Evolutionary conservation across 83 land plant genomes (phyloP), one percentile per base, ranked within the genome.

Genomic region (Diphasiastrum complanatum): DNA sequence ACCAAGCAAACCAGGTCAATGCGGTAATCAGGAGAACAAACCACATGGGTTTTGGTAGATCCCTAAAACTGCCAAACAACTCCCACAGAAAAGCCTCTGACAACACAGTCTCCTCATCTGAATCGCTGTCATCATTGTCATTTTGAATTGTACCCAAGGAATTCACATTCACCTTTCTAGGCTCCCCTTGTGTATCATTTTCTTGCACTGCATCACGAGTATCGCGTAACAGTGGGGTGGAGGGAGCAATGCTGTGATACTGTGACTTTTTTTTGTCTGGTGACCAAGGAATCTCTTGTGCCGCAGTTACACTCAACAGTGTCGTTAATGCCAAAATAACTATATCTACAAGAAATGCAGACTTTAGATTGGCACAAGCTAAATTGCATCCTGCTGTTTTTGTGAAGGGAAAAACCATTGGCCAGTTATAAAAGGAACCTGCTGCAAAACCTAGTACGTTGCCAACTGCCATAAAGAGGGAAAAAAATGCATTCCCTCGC

Each of bases 401-500:
- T 22, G 90, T 84, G 81, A 91, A 87, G 1, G 90, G 80, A 11
- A 91, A 68, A 33, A 87, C 62, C 30, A 64, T 58, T 59, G 45
- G 79, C 97, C 86, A 91, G 47, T 73, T 67, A 61, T 75, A 77
- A 45, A 69, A 80, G 5, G 95, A 65, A 28, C 97, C 97, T 54
- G 95, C 70, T 5, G 95, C 95, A 79, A 54, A 91, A 19, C 97
- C 97, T 49, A 87, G 78, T n/a, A 91, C 48, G 60, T 87, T 91
- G 0, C 97, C 95, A 30, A 91, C 64, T 45, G 97, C 97, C 89
- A 91, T 91, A 60, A 91, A 91, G 16, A 91, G 57, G 5, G 97
- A 81, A 51, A 78, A 91, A 56, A 84, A 91, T 0, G 95, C 86
- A 71, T 91, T 91, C 19, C 95, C 97, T n/a, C 78, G 72, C 33